phyloP scores from a whole-genome alignment of 2,329 filamentous ascomycete species.

The Verticillium albo-atrum region DNA sequence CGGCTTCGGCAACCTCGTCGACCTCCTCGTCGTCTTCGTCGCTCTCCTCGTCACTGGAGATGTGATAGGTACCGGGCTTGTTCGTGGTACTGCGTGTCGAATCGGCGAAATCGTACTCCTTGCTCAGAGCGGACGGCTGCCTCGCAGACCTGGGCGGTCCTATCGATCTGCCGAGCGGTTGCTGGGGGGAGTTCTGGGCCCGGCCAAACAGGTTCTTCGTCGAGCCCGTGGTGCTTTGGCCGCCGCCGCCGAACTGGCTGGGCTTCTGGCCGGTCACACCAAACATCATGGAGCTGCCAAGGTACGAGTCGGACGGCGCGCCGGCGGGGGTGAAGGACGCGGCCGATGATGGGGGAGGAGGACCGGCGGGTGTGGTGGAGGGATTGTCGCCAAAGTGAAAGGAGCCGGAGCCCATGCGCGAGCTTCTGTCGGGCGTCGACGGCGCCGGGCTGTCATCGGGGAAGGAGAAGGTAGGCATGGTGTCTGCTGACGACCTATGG shows the following conservation, averaged over 20 bases:
- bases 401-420: conserved; percentile 24
- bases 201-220: conserved; percentile 32
- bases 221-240: conserved; percentile 20
- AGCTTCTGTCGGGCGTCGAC: conserved; percentile 43
- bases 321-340: conserved; percentile 53
- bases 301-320: conserved; percentile 49
- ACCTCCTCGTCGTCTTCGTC: conserved; percentile 27
- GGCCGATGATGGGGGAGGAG: conserved; percentile 46
- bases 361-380: conserved; percentile 49
- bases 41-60: conserved; percentile 24
- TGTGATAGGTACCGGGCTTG: conserved; percentile 15
- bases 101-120: conserved; percentile 25
- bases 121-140: conserved; percentile 49
- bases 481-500: conserved; percentile 7
- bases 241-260: conserved; percentile 33
- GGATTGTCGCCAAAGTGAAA: conserved; percentile 39
- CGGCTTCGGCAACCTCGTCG: conserved; percentile 20
- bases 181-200: conserved; percentile 30
- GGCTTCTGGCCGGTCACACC: conserved; percentile 34
- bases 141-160: conserved; percentile 25
- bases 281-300: conserved; percentile 50
- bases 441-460: conserved; percentile 38
- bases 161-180: conserved; percentile 45
- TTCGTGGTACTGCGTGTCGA: not conserved
- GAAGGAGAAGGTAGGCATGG: conserved; percentile 38